Percentiles rank a stretch among this genome's conserved stretches.
These are phyloP conservation scores for Beauveria sp. DNA, from an alignment of 2,329 filamentous ascomycete genomes.

Conservation along the genomic window DNA sequence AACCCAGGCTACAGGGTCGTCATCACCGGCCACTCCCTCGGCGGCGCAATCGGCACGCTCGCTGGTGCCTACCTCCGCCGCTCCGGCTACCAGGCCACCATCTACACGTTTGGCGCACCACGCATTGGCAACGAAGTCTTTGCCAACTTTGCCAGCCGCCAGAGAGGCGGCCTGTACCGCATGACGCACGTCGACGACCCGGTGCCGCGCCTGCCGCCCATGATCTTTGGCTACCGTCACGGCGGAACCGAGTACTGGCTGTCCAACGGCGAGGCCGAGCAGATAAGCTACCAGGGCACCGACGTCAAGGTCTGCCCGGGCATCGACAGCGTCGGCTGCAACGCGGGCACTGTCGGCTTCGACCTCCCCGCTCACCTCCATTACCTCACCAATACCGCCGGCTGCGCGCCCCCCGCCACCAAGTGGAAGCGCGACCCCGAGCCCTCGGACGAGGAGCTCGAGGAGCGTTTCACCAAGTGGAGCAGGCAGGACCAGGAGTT, in stretches of 20 bases:
- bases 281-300: conserved; percentile 27
- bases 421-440: conserved; percentile 20
- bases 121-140: conserved; percentile 54
- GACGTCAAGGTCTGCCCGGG: conserved; percentile 43
- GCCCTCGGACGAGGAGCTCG: conserved; percentile 29
- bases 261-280: conserved; percentile 25
- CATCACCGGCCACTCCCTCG: conserved; percentile 62
- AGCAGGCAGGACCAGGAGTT: conserved; percentile 26
- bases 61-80: conserved; percentile 49
- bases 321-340: conserved; percentile 39
- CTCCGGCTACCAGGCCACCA: conserved; percentile 36
- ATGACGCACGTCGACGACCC: conserved; percentile 62
- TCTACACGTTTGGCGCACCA: conserved; percentile 62
- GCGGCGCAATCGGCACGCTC: conserved; percentile 55
- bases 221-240: conserved; percentile 55
- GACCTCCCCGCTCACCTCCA: conserved; percentile 37
- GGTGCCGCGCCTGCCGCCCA: conserved; percentile 58
- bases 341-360: conserved; percentile 39
- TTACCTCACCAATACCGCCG: conserved; percentile 40
- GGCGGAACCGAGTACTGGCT: conserved; percentile 65
- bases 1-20: conserved; percentile 48
- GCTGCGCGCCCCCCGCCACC: conserved; percentile 26
- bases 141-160: conserved; percentile 43
- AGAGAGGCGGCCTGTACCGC: conserved; percentile 49
- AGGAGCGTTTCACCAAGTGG: conserved; percentile 29